phyloP scores from a whole-genome alignment of 305 asterid genomes.

The Petunia hybrid region DNA sequence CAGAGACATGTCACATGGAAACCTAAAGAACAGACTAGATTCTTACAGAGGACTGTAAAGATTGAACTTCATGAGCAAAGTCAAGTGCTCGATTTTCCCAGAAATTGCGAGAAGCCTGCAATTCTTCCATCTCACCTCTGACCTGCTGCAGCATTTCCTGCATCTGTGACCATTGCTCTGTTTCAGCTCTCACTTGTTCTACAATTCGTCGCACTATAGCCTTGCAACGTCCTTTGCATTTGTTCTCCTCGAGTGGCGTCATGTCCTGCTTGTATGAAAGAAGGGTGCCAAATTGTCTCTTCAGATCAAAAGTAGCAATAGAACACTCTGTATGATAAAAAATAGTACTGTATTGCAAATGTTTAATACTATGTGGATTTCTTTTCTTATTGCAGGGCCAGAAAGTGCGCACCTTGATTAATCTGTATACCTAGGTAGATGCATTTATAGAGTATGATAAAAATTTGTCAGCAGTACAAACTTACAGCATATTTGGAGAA shows the following conservation, averaged over 20 bases:
- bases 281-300: neutral
- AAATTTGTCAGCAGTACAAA: no score
- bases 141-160: constrained; percentile 81
- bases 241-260: constrained; percentile 48
- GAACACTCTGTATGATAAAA: neutral
- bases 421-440: no score
- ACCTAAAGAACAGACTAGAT: neutral
- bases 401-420: no score
- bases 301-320: neutral
- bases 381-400: no score
- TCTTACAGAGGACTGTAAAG: constrained; percentile 64
- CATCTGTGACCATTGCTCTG: constrained; percentile 97
- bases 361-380: neutral
- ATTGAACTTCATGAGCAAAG: constrained; percentile 54
- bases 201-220: constrained; percentile 59
- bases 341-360: neutral
- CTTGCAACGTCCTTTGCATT: constrained; percentile 88
- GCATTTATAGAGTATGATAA: no score
- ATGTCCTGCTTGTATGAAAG: constrained; percentile 8
- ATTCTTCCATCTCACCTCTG: constrained; percentile 77
- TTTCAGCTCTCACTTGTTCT: constrained; percentile 92
- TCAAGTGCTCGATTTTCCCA: constrained; percentile 72
- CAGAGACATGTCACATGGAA: neutral
- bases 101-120: constrained; percentile 67
- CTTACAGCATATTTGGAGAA: no score